These are phyloP conservation scores for Debaryomyces robertsiae DNA, from an alignment of 1,139 yeast species.

Conservation along the genomic window DNA sequence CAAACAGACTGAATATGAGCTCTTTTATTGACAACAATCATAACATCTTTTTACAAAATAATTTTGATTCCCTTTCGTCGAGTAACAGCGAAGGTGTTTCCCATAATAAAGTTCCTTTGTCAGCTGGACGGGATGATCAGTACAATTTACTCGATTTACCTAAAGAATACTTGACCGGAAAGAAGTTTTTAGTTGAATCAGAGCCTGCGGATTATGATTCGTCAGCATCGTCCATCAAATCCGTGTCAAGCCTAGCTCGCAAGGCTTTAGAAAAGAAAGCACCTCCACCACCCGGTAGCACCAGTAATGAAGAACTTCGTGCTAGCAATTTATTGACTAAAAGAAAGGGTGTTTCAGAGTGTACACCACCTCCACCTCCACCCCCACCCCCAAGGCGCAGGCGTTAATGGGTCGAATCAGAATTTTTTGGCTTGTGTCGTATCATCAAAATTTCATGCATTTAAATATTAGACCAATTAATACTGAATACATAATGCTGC, in stretches of 20 bases:
- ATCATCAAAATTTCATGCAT: too few relatives aligned
- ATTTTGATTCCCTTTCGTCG: conserved; percentile 10
- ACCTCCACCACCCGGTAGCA: conserved; percentile 40
- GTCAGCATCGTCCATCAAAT: conserved; percentile 10
- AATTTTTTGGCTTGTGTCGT: too few relatives aligned
- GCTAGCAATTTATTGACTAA: neutral
- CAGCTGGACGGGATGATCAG: conserved; percentile 4
- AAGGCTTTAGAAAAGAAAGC: conserved; percentile 36
- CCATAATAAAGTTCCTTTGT: neutral
- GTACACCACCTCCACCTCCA: conserved; percentile 20
- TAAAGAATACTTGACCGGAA: conserved; percentile 31
- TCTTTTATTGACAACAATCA: conserved; percentile 22
- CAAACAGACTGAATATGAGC: conserved; percentile 12
- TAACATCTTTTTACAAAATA: conserved; percentile 22
- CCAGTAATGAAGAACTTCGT: conserved; percentile 1
- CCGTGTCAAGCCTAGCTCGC: conserved; percentile 4
- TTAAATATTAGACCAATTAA: too few relatives aligned
- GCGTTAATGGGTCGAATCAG: conserved; percentile 12
- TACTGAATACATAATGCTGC: too few relatives aligned
- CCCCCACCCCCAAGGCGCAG: conserved; percentile 25
- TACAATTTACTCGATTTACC: conserved; percentile 38
- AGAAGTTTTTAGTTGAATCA: conserved; percentile 15
- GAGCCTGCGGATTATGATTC: conserved; percentile 1
- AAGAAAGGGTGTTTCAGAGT: neutral
- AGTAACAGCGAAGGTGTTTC: neutral